Evolutionary conservation across 768 basidiomycete genomes (phyloP).

Genomic region (Mycena rosella): DNA sequence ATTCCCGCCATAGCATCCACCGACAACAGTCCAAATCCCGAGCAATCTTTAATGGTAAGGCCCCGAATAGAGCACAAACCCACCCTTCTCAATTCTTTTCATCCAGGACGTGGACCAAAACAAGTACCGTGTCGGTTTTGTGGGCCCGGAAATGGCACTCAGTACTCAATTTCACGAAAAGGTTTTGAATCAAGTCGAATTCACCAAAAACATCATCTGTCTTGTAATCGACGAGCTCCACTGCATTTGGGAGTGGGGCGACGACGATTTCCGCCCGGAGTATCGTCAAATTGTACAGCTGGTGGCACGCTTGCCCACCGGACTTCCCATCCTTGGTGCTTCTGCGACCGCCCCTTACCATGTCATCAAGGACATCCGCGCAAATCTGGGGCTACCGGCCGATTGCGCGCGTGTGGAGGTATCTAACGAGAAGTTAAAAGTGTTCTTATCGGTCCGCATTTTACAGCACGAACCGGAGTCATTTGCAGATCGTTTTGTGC

Average conservation of each 20-base stretch:
- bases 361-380: constrained; percentile 19
- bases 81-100: too few relatives aligned
- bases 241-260: constrained; percentile 40
- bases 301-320: constrained; percentile 26
- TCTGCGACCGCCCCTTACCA: constrained; percentile 28
- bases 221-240: too few relatives aligned
- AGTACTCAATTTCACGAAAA: too few relatives aligned
- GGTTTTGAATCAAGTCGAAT: too few relatives aligned
- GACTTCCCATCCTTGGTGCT: constrained; percentile 27
- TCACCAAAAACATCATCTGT: too few relatives aligned
- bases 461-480: constrained; percentile 27
- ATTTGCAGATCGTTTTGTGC: constrained; percentile 29
- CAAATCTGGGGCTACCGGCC: constrained; percentile 13
- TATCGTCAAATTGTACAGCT: constrained; percentile 15
- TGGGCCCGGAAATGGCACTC: constrained; percentile 35
- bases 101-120: constrained; percentile 22
- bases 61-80: not conserved
- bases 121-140: constrained; percentile 32
- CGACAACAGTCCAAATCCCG: not conserved
- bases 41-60: constrained; percentile 18
- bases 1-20: constrained; percentile 24
- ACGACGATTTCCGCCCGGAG: constrained; percentile 31
- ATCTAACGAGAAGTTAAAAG: constrained; percentile 31
- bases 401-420: not conserved
- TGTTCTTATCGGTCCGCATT: constrained; percentile 6